These are phyloP conservation scores for Discostella pseudostelligera DNA, from an alignment of 108 stramenopile genomes.

Conservation along the genomic window DNA sequence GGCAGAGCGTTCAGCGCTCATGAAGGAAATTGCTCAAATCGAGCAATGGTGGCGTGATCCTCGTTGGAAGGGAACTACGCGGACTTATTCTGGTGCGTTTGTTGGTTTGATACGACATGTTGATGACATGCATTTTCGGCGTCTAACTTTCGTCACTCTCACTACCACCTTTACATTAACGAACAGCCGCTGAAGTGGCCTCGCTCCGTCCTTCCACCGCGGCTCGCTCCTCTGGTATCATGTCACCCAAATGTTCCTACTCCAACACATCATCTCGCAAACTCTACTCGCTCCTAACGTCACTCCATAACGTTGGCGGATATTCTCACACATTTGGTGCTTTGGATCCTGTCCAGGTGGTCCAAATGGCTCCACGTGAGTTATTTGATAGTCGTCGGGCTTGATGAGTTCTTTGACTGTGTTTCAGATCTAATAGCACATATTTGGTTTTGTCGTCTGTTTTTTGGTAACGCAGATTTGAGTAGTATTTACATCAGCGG, in stretches of 20 bases:
- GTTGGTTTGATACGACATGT: too few relatives aligned
- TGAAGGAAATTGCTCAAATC: conserved; percentile 62
- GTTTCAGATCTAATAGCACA: background rate
- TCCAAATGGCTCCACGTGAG: conserved; percentile 88
- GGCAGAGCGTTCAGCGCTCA: conserved; percentile 47
- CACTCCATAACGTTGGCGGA: conserved; percentile 65
- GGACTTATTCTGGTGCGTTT: conserved; percentile 61
- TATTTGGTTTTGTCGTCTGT: background rate
- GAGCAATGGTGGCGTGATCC: conserved; percentile 72
- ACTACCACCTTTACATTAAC: too few relatives aligned
- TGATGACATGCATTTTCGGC: background rate
- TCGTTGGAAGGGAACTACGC: conserved; percentile 70
- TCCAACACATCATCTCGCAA: conserved; percentile 62
- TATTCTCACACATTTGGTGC: conserved; percentile 96
- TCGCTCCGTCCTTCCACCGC: conserved; percentile 70
- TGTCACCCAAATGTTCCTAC: conserved; percentile 62
- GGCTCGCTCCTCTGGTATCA: conserved; percentile 41
- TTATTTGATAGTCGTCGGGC: background rate
- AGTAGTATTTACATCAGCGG: conserved; percentile 88
- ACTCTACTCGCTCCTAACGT: conserved; percentile 64
- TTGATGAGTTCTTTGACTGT: background rate
- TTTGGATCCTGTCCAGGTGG: conserved; percentile 94
- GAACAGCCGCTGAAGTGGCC: conserved; percentile 81
- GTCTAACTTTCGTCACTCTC: background rate
- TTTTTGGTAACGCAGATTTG: conserved; percentile 48